Evolutionary conservation across 805 yeast species (phyloP).

Genomic region (Myxozyma geophila): DNA sequence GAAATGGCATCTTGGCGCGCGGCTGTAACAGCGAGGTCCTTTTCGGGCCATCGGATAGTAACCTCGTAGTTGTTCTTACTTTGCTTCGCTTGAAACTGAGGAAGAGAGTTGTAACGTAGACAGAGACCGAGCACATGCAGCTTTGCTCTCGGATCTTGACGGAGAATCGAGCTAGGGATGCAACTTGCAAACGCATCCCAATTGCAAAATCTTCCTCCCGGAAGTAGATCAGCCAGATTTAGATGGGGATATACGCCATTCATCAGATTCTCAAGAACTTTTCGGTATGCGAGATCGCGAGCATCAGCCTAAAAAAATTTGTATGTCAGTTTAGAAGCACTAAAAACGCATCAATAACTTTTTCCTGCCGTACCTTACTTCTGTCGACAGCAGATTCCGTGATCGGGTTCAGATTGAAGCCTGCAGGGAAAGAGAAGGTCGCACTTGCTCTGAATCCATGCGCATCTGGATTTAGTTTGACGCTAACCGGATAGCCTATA

Average conservation of each 20-base stretch:
- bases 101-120: constrained; percentile 27
- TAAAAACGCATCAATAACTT: no score
- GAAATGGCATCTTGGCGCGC: background rate
- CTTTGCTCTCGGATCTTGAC: constrained; percentile 15
- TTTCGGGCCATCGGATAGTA: constrained; percentile 24
- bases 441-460: background rate
- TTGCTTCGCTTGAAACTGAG: constrained; percentile 2
- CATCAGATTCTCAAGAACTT: background rate
- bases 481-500: background rate
- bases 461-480: background rate
- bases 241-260: background rate
- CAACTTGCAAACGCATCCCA: background rate
- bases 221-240: constrained; percentile 18
- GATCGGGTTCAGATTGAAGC: background rate
- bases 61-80: background rate
- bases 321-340: no score
- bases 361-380: background rate
- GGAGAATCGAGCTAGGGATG: background rate
- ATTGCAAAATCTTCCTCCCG: constrained; percentile 9
- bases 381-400: background rate
- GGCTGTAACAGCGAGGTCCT: constrained; percentile 6
- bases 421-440: background rate
- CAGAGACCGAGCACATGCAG: constrained; percentile 26
- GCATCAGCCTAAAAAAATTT: background rate
- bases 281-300: background rate